Evolutionary conservation across 352 stramenopile genomes (phyloP), one percentile per base, ranked within the genome.

Genomic region (Stramenopiles sp.): DNA sequence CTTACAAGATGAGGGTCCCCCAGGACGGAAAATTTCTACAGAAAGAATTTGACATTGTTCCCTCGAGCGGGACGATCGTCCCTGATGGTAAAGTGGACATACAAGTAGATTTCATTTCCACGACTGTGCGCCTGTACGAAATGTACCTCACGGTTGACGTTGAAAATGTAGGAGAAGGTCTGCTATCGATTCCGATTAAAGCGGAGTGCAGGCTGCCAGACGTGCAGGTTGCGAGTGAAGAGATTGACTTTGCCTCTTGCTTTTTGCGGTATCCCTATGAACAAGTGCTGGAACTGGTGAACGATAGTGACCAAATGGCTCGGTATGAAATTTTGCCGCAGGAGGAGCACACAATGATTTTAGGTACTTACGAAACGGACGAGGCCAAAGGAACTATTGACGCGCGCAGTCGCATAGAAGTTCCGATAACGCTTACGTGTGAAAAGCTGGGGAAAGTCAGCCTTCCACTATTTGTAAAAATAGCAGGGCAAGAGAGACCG

Each of bases 211-310:
- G 89, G 37, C 87, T 93, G 4, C 87, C 88, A 0, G 84, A 93
- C 4, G 78, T 96, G 32, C 68, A 74, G 0, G 68, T 94, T 43
- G 76, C 81, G 32, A 37, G 49, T 30, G 43, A 78, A 1, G 87
- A 94, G 69, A 75, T 97, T 0, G 82, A 93, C 53, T 97, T 93
- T 75, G 91, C 88, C 0, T 79, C 85, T 33, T 92, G 88, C 71
- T 97, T 92, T 74, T 78, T 97, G 12, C 84, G 91, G 0, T 95
- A 95, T 79, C 86, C 91, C 0, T 93, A 97, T 83, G 86, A 85
- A 32, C 79, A 89, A 74, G 86, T 84, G 36, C 79, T 97, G 0
- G 75, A 85, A 4, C 75, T 97, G 18, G 83, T 90, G 68, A 97
- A 97, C 81, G 87, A 83, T 32, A 92, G 85, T 1, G 80, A 89